Conservation (phyloP, 495 filamentous ascomycete genomes). For the Haplographium delicatum region DNA sequence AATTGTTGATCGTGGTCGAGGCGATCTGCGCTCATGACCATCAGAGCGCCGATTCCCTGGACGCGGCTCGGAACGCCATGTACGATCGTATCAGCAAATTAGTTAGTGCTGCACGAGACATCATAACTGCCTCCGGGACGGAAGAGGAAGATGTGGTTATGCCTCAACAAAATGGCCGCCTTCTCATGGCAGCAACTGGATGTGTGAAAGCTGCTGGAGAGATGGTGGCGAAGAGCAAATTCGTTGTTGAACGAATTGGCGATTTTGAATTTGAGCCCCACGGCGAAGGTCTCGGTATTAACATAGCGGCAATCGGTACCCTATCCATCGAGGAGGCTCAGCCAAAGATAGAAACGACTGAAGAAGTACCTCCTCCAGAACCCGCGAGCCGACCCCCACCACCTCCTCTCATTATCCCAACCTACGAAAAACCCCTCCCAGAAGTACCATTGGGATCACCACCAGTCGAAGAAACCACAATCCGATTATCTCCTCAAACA, state of each 20-base stretch:
- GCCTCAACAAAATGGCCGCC: conserved; percentile 70
- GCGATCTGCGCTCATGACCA: conserved; percentile 73
- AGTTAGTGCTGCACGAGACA: conserved; percentile 71
- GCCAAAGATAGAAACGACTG: neutral
- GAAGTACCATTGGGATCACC: conserved; percentile 31
- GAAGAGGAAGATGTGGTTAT: conserved; percentile 72
- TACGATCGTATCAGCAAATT: conserved; percentile 73
- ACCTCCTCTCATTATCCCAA: conserved; percentile 24
- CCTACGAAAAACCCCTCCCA: conserved; percentile 38
- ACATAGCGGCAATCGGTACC: conserved; percentile 37
- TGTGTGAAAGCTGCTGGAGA: conserved; percentile 90
- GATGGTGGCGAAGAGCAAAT: conserved; percentile 78
- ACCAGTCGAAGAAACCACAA: conserved; percentile 12
- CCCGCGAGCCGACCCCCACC: conserved; percentile 22
- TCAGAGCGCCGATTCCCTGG: conserved; percentile 56
- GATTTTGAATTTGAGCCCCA: conserved; percentile 81
- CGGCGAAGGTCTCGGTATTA: conserved; percentile 39
- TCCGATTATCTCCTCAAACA: conserved; percentile 30
- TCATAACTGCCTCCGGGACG: conserved; percentile 56
- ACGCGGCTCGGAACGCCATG: conserved; percentile 70
- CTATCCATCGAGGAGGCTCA: conserved; percentile 8
- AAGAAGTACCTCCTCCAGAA: conserved; percentile 21
- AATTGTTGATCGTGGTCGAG: conserved; percentile 74
- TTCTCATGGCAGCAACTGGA: conserved; percentile 76
- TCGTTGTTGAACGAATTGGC: conserved; percentile 83